Base-by-base conservation (phyloP, 345 rosid species). In the Rhizophora mangle region DNA sequence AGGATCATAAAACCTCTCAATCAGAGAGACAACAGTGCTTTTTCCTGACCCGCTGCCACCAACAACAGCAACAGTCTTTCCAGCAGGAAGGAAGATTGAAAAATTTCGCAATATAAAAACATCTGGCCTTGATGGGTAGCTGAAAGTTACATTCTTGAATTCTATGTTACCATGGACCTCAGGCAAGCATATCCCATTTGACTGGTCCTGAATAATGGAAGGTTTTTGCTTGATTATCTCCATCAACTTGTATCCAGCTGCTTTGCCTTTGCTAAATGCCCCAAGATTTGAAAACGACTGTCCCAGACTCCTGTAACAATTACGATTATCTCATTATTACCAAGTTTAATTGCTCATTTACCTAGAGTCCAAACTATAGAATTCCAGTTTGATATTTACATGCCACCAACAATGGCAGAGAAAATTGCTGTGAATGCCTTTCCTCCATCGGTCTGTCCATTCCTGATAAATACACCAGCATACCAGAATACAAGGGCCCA, bases 401-500 rank as follows among this genome's bases (percentile, higher is more conserved):
- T 87, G 82, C 99, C 99, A 78, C 99, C 98, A 73, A 95, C 98
- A 81, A 95, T 95, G 67, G 98, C 98, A 27, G 98, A 90, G 85
- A 95, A 92, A 75, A 95, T 90, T 2, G 98, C 97, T 0, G 98
- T 95, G 86, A 95, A 95, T 1, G 99, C 99, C 63, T 92, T 92
- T 60, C 99, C 99, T 67, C 99, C 99, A 78, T 92, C 98, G 2
- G 90, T 88, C 80, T 83, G 85, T 29, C 97, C 97, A 21, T 82
- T 90, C 82, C 99, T 79, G 74, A 95, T 89, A 65, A 95, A 92
- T 82, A 95, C 94, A 36, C 99, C 97, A 0, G 99, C 99, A 18
- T 95, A 95, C 99, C 99, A 95, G 71, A 95, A 92, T 20, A 95
- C 98, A 60, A 95, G 83, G 22, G 99, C 99, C 99, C 99, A 95